Base-by-base conservation (phyloP, 257 asterid species). In the Solanum appendiculatum region DNA sequence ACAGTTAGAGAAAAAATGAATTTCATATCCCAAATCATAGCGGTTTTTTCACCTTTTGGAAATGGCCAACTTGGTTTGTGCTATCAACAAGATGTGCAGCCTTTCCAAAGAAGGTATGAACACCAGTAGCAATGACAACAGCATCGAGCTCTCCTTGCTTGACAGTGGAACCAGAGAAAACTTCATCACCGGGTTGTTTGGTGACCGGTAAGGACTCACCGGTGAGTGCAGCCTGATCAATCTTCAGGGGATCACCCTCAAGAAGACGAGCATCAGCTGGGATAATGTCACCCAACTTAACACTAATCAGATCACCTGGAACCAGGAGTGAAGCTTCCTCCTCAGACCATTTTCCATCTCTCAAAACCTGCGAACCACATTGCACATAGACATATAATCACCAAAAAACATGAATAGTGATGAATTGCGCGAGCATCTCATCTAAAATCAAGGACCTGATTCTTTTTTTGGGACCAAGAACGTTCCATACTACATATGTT, bases 81-180 rank as follows among this genome's bases (percentile, higher is more conserved):
- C 95, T 92, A 85, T 96, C 98, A 7, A 96, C 99, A 23, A 96
- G 95, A 86, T 96, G 99, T 39, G 99, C 98, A 40, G 98, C 98
- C 89, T 94, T 95, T 2, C 99, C 99, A 20, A 96, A 96, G 92
- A 94, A 96, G 74, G 98, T 94, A 89, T 92, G 92, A 86, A 96
- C 91, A 7, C 99, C 99, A 5, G 99, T 96, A 58, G 98, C 98
- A 13, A 94, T 94, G 23, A 96, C 95, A 31, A 96, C 87, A 4
- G 98, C 98, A 54, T 94, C 98, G 25, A 96, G 91, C 77, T 96
- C 99, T 3, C 99, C 99, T 68, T 96, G 99, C 81, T 94, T 96
- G 89, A 98, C 95, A 4, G 98, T 96, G n/a, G 99, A 96, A 1
- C 98, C 98, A 0, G 98, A 94, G 86, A 87, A 96, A 23, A 94